phyloP scores from a whole-genome alignment of 495 filamentous ascomycete species.

The Hypoxylon lienhwacheense region DNA sequence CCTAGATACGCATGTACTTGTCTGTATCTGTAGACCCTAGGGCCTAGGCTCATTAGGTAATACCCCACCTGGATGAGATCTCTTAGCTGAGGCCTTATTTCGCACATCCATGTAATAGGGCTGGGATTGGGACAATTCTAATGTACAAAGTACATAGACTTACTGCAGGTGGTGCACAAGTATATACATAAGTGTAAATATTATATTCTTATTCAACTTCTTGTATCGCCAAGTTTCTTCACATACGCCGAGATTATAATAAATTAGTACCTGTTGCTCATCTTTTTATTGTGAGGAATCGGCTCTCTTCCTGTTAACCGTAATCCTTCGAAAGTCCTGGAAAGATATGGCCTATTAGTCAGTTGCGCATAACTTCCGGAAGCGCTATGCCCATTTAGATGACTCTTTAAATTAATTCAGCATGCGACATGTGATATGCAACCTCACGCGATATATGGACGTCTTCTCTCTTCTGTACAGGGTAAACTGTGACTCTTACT shows the following conservation, averaged over 20 bases:
- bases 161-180: too few relatives aligned
- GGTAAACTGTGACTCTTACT: too few relatives aligned
- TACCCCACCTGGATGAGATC: slow-evolving; percentile 20
- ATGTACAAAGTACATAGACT: too few relatives aligned
- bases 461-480: too few relatives aligned
- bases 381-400: too few relatives aligned
- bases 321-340: slow-evolving; percentile 14
- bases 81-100: slow-evolving; percentile 24
- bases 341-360: background rate
- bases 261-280: background rate
- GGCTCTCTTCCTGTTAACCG: slow-evolving; percentile 10
- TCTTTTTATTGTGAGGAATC: background rate
- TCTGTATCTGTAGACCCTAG: too few relatives aligned
- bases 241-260: background rate
- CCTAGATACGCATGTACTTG: too few relatives aligned
- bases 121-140: slow-evolving; percentile 3
- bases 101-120: slow-evolving; percentile 23
- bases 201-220: too few relatives aligned
- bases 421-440: too few relatives aligned
- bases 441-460: too few relatives aligned
- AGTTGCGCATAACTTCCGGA: slow-evolving; percentile 33
- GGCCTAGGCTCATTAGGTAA: slow-evolving; percentile 21
- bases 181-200: too few relatives aligned
- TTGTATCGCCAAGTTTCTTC: background rate
- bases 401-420: too few relatives aligned